A percentile compares a stretch with the other conserved stretches of the same genome.
phyloP scores from a whole-genome alignment of 2,329 filamentous ascomycete species.

The Fonsecaea erecta region DNA sequence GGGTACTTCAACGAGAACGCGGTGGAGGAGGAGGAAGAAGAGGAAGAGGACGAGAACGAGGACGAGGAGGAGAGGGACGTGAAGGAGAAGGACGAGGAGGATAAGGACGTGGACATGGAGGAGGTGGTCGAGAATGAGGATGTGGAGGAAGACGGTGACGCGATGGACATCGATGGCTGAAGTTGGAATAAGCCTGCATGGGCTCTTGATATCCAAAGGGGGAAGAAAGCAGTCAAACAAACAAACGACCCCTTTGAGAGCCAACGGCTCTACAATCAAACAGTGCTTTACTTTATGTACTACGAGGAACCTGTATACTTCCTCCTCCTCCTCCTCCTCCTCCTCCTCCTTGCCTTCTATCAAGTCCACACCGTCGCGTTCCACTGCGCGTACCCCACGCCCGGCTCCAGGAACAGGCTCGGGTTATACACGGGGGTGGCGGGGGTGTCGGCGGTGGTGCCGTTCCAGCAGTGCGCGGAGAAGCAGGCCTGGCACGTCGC shows the following conservation, averaged over 20 bases:
- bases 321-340: too few species aligned
- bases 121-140: not conserved
- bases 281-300: not conserved
- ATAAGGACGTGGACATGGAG: not conserved
- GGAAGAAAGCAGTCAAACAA: too few species aligned
- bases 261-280: not conserved
- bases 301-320: too few species aligned
- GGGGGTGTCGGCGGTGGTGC: constrained; percentile 44
- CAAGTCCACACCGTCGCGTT: not conserved
- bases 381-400: not conserved
- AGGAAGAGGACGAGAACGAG: not conserved
- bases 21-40: not conserved
- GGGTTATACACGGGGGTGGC: not conserved
- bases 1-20: too few species aligned
- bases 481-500: constrained; percentile 77
- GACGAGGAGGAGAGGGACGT: not conserved
- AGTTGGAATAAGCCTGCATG: not conserved
- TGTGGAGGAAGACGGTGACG: not conserved
- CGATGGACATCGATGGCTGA: not conserved
- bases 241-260: too few species aligned
- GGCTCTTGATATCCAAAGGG: not conserved
- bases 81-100: not conserved
- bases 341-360: too few species aligned
- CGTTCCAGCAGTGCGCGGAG: constrained; percentile 86
- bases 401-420: not conserved